These are phyloP conservation scores for Tulasnella sp. DNA, from an alignment of 768 basidiomycete species.

Conservation along the genomic window DNA sequence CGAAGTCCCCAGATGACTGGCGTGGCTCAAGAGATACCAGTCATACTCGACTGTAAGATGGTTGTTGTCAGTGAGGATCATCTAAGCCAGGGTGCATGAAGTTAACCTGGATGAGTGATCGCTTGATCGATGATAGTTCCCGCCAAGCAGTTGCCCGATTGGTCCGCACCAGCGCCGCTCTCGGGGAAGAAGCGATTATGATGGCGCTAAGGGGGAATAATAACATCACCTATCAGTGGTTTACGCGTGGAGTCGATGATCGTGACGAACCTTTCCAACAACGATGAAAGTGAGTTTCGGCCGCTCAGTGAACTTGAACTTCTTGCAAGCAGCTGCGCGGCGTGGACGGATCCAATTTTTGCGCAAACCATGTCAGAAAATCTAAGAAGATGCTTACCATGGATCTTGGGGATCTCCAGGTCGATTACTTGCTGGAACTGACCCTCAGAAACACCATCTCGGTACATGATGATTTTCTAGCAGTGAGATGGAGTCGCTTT, in stretches of 20 bases:
- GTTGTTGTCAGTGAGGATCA: too few species aligned
- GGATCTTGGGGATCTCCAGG: background rate
- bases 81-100: background rate
- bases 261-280: slow-evolving; percentile 52
- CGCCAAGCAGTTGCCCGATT: slow-evolving; percentile 12
- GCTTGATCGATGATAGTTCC: slow-evolving; percentile 4
- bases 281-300: slow-evolving; percentile 61
- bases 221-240: too few species aligned
- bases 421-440: background rate
- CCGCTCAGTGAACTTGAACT: slow-evolving; percentile 38
- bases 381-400: slow-evolving; percentile 4
- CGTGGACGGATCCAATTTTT: too few species aligned
- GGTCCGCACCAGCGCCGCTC: background rate
- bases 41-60: slow-evolving; percentile 36
- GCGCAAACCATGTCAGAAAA: background rate
- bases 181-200: slow-evolving; percentile 14
- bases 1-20: slow-evolving; percentile 41
- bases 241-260: too few species aligned
- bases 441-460: slow-evolving; percentile 18
- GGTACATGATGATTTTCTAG: slow-evolving; percentile 14
- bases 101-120: too few species aligned
- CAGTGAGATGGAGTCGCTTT: too few species aligned
- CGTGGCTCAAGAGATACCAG: slow-evolving; percentile 48
- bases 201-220: slow-evolving; percentile 7
- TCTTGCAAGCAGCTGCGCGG: slow-evolving; percentile 46